phyloP scores from a whole-genome alignment of 108 stramenopile species.

The Skeletonema grethae region DNA sequence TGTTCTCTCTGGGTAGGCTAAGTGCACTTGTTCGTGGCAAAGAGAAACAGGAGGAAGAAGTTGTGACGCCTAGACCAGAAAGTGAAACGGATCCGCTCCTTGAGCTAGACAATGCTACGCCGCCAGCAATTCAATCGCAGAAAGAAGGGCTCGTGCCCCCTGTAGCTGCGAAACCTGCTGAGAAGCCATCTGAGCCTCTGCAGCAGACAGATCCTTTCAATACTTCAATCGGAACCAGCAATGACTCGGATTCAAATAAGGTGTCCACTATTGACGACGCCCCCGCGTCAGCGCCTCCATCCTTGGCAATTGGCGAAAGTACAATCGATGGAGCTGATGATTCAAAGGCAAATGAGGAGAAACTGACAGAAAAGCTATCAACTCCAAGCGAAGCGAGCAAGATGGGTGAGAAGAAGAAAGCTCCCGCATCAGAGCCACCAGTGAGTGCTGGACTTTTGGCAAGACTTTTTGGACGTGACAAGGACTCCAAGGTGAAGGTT shows the following conservation, averaged over 20 bases:
- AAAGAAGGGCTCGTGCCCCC: background rate
- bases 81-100: constrained; percentile 1
- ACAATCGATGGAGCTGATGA: constrained; percentile 3
- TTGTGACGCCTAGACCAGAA: background rate
- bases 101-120: background rate
- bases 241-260: background rate
- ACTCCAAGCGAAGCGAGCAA: constrained; percentile 28
- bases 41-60: background rate
- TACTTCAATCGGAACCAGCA: background rate
- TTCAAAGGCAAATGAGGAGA: constrained; percentile 1
- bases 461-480: constrained; percentile 76
- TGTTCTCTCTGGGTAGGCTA: constrained; percentile 19
- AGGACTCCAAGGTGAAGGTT: constrained; percentile 59
- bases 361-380: constrained; percentile 25
- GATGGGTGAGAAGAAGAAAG: constrained; percentile 21
- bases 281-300: constrained; percentile 6
- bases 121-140: background rate
- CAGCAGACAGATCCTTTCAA: background rate
- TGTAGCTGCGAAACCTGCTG: background rate
- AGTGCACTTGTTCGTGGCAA: constrained; percentile 6
- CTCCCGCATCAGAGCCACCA: constrained; percentile 43
- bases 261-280: background rate
- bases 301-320: background rate
- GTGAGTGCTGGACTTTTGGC: constrained; percentile 59
- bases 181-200: background rate